Conservation (phyloP, 257 asterid genomes). For the Nicotiana benthamiana region DNA sequence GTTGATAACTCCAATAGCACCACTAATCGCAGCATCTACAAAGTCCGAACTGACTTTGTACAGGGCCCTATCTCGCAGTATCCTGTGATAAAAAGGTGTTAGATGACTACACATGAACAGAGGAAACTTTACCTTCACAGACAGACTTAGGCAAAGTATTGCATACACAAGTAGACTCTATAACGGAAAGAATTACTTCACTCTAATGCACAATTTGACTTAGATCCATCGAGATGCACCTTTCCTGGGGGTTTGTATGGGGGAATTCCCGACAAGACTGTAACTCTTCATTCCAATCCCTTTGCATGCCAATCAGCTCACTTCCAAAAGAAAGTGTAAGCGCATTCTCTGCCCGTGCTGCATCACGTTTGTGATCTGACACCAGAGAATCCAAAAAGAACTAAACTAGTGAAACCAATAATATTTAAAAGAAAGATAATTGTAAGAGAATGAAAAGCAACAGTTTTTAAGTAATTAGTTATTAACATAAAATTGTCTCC, state of each 20-base stretch:
- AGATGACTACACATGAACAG: background rate
- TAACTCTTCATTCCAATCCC: constrained; percentile 97
- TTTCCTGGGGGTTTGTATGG: constrained; percentile 72
- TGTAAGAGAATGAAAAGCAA: background rate
- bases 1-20: constrained; percentile 86
- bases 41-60: constrained; percentile 88
- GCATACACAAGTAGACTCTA: background rate
- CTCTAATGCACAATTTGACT: background rate
- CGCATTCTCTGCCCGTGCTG: constrained; percentile 87
- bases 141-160: background rate
- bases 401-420: background rate
- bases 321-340: constrained; percentile 83
- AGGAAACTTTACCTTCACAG: background rate
- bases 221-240: constrained; percentile 33
- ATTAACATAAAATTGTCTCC: background rate
- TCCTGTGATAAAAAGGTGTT: constrained; percentile 37
- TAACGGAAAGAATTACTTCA: background rate
- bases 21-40: constrained; percentile 88
- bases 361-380: constrained; percentile 92
- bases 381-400: constrained; percentile 13
- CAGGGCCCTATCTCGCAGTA: constrained; percentile 85
- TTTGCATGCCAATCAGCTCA: constrained; percentile 96
- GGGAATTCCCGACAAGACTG: constrained; percentile 96
- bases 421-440: background rate
- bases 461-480: background rate